Conservation (phyloP, 306 rosid genomes). For the Delonix regia region DNA sequence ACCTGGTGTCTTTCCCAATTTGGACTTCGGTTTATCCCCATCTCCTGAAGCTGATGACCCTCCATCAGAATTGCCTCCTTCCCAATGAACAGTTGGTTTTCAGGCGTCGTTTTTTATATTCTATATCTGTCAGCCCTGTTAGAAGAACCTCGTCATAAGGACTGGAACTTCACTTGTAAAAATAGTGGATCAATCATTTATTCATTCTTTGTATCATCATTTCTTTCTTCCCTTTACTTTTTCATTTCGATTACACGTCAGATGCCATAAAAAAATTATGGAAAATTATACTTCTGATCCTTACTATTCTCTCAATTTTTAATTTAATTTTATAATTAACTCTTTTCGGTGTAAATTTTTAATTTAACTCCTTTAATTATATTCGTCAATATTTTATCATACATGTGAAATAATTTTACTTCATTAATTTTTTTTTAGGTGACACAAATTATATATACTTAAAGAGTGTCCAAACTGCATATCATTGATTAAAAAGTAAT, state of each 20-base stretch:
- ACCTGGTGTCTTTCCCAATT: conserved; percentile 73
- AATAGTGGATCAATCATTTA: conserved; percentile 47
- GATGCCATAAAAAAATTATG: not conserved
- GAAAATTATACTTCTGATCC: no score
- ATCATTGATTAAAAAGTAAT: no score
- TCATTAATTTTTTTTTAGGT: no score
- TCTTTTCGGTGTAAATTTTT: no score
- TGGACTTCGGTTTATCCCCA: conserved; percentile 67
- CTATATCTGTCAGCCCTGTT: conserved; percentile 30
- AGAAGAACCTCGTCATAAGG: conserved; percentile 32
- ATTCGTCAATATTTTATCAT: no score
- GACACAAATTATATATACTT: no score
- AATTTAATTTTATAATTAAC: no score
- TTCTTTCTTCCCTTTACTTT: not conserved
- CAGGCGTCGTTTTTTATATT: not conserved
- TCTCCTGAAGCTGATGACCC: conserved; percentile 47
- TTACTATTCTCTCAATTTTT: no score
- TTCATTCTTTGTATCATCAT: conserved; percentile 66
- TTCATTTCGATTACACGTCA: not conserved
- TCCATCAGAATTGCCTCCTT: conserved; percentile 52
- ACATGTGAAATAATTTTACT: no score
- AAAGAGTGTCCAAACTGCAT: no score
- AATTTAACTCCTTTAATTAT: no score
- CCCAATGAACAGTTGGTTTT: conserved; percentile 45
- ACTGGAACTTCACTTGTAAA: conserved; percentile 35